These are phyloP conservation scores for Balakata baccata DNA, from an alignment of 345 rosid genomes.

Conservation along the genomic window DNA sequence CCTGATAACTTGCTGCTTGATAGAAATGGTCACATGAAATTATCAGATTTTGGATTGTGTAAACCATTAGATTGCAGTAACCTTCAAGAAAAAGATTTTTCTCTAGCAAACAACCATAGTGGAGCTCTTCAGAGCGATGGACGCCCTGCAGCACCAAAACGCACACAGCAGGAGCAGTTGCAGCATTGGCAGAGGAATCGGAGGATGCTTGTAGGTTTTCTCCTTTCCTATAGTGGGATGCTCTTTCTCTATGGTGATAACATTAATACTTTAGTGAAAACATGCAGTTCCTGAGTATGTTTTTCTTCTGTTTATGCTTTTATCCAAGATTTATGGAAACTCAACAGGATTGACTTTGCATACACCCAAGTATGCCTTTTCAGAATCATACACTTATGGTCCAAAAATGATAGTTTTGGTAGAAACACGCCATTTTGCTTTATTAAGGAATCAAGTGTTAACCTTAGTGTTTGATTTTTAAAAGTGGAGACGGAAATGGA, in stretches of 20 bases:
- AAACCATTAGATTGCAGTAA: conserved; percentile 60
- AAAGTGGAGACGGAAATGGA: neutral
- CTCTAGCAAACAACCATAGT: conserved; percentile 33
- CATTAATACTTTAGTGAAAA: neutral
- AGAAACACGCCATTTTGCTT: neutral
- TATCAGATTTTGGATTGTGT: conserved; percentile 69
- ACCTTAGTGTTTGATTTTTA: neutral
- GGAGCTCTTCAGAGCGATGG: conserved; percentile 47
- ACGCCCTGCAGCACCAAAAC: conserved; percentile 51
- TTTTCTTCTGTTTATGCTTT: neutral
- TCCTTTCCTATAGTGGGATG: conserved; percentile 6
- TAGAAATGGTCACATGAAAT: conserved; percentile 58
- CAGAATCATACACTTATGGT: neutral
- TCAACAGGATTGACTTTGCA: neutral
- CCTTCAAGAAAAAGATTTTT: conserved; percentile 45
- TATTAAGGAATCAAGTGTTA: neutral
- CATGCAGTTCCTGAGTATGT: neutral
- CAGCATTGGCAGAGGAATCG: conserved; percentile 72
- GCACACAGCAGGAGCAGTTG: conserved; percentile 65
- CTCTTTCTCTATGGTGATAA: neutral
- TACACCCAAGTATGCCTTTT: neutral
- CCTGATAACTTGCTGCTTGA: conserved; percentile 68
- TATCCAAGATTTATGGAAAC: neutral
- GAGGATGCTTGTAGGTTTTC: conserved; percentile 52
- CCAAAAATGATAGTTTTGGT: neutral